A percentile compares a stretch with the other conserved stretches of the same genome.
These are phyloP conservation scores for Novakomyces olei DNA, from an alignment of 805 yeast genomes.

Conservation along the genomic window DNA sequence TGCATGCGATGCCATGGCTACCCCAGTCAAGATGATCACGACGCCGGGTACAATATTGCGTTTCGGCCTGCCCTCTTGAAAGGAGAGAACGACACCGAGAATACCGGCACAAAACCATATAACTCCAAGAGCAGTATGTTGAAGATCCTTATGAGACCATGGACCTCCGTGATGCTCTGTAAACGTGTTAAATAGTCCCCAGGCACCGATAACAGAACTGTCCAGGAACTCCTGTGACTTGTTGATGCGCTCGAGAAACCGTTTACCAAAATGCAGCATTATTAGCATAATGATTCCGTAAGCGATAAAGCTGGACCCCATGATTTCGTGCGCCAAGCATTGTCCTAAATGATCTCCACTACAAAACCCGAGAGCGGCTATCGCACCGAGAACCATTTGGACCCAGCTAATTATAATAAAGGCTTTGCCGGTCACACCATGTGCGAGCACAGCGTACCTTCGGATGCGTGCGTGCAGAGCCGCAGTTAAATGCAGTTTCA, in stretches of 20 bases:
- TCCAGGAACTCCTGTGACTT: constrained; percentile 73
- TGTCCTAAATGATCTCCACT: constrained; percentile 70
- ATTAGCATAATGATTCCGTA: constrained; percentile 54
- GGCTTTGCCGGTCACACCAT: constrained; percentile 16
- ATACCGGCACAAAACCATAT: constrained; percentile 93
- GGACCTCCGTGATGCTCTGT: constrained; percentile 86
- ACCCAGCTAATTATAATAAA: constrained; percentile 44
- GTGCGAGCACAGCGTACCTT: constrained; percentile 13
- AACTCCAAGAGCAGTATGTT: constrained; percentile 71
- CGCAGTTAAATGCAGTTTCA: constrained; percentile 18
- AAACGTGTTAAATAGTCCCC: constrained; percentile 90
- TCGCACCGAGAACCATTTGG: constrained; percentile 56
- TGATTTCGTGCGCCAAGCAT: constrained; percentile 89
- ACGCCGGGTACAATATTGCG: constrained; percentile 64
- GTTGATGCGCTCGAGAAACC: constrained; percentile 20
- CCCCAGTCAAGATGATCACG: constrained; percentile 70
- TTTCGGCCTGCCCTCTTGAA: constrained; percentile 21
- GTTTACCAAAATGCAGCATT: constrained; percentile 52
- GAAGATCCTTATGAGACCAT: constrained; percentile 86
- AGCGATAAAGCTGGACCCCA: constrained; percentile 72
- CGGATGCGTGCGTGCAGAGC: constrained; percentile 17
- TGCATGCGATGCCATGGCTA: constrained; percentile 79
- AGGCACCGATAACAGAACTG: constrained; percentile 50
- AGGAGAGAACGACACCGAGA: constrained; percentile 56
- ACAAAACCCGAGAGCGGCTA: constrained; percentile 73